These are phyloP conservation scores for Udeniomyces megalosporus DNA, from an alignment of 768 basidiomycete species.

Conservation along the genomic window DNA sequence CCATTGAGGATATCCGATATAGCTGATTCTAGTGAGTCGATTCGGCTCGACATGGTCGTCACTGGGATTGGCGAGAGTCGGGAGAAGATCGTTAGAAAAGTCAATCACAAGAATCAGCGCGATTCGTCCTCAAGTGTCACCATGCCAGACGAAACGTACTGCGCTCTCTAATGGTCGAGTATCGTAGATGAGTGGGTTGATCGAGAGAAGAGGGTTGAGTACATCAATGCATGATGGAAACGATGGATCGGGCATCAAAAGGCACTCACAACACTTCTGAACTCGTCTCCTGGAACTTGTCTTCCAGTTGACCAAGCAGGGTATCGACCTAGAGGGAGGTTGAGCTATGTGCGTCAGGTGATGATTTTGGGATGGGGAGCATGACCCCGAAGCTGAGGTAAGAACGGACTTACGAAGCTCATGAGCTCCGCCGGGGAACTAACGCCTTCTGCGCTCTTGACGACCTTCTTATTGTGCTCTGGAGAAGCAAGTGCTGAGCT, in stretches of 20 bases:
- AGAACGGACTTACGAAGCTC: conserved; percentile 1
- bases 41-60: conserved; percentile 10
- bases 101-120: background rate
- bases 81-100: background rate
- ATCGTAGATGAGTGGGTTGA: no score
- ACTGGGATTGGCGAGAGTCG: background rate
- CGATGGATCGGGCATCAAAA: background rate
- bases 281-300: conserved; percentile 12
- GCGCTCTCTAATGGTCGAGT: background rate
- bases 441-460: background rate
- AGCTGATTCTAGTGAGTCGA: conserved; percentile 8
- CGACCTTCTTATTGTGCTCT: background rate
- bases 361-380: no score
- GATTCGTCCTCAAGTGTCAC: background rate
- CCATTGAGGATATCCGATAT: conserved; percentile 12
- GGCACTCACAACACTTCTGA: conserved; percentile 5
- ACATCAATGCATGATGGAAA: background rate
- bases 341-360: background rate
- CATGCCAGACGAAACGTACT: background rate
- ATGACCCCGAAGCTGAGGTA: background rate
- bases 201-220: background rate
- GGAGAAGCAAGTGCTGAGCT: no score
- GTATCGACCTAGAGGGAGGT: background rate
- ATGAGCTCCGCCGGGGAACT: conserved; percentile 11
- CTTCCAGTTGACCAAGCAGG: conserved; percentile 11